Base-by-base conservation (phyloP, 2,329 filamentous ascomycete genomes). In the Fusarium sp. region DNA sequence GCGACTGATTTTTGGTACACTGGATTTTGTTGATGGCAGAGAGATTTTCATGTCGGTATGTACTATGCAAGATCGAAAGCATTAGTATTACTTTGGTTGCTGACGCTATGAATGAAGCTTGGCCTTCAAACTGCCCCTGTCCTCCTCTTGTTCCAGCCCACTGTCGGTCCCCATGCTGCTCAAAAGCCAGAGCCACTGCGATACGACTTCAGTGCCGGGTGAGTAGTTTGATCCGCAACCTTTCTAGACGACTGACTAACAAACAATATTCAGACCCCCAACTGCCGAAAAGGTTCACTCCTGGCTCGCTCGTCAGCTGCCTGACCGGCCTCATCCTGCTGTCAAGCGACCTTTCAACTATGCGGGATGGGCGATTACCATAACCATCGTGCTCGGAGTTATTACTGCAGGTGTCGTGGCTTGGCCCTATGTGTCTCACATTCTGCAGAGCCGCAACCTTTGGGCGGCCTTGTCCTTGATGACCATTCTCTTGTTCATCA, bases 41-140 rank as follows among this genome's bases (percentile, higher is more conserved):
- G 88, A 90, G 23, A 92, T 92, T 6, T 99, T 99, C 79, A 90
- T 97, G 85, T 93, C 93, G 84, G 95, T 98, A 69, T 23, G 76
- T 71, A 25, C 6, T 44, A 13, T 30, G 35, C 10, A 35, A 56
- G n/a, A 19, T 32, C 25, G 19, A 46, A 40, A 47, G 19, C 15
- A 13, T 21, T 33, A 53, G 28, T 57, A 13, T 40, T n/a, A 8
- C 9, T 25, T 67, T 25, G 40, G 11, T 59, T 12, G 30, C 72
- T 75, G 25, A 77, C 72, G 21, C 58, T 1, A 12, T 50, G 43
- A 76, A 98, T 53, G 44, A 76, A 98, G 96, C 89, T 98, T 76
- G 92, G 93, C 83, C 91, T 99, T 46, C 94, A 97, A 91, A 98
- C 96, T 52, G 96, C 96, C 11, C 96, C 96, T 3, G 92, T 98